phyloP scores from a whole-genome alignment of 2,329 filamentous ascomycete genomes.

The Nemania sp. region DNA sequence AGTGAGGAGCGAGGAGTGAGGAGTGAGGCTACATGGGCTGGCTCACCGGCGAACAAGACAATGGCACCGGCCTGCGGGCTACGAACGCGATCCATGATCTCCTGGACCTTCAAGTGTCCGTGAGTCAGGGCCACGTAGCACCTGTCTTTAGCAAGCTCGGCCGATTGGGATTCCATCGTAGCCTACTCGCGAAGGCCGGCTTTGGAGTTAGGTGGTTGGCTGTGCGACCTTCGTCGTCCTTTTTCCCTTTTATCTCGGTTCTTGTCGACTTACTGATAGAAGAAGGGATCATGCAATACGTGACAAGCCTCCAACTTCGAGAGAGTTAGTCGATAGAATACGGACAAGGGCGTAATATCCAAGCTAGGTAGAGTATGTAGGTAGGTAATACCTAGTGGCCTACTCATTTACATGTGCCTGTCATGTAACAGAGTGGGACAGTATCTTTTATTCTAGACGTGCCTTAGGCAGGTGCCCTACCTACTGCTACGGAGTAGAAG shows the following conservation, averaged over 20 bases:
- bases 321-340: too few species aligned
- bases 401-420: too few species aligned
- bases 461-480: too few species aligned
- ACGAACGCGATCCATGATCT: slow-evolving; percentile 67
- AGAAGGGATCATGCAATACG: too few species aligned
- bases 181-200: background rate
- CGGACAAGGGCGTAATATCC: too few species aligned
- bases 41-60: slow-evolving; percentile 71
- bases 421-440: too few species aligned
- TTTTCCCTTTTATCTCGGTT: background rate
- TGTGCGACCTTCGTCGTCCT: background rate
- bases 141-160: slow-evolving; percentile 50
- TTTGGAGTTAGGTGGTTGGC: background rate
- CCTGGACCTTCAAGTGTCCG: slow-evolving; percentile 58
- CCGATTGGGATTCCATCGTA: slow-evolving; percentile 36
- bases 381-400: too few species aligned
- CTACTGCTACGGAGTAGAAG: too few species aligned
- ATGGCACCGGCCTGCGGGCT: slow-evolving; percentile 75
- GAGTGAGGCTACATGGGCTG: background rate
- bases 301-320: too few species aligned
- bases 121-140: slow-evolving; percentile 73
- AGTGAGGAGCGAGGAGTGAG: background rate
- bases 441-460: too few species aligned
- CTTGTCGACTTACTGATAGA: too few species aligned
- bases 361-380: background rate